Percentiles rank a stretch among this genome's conserved stretches.
Conservation (phyloP, 2,329 filamentous ascomycete genomes). For the Bipolaris oryzae region DNA sequence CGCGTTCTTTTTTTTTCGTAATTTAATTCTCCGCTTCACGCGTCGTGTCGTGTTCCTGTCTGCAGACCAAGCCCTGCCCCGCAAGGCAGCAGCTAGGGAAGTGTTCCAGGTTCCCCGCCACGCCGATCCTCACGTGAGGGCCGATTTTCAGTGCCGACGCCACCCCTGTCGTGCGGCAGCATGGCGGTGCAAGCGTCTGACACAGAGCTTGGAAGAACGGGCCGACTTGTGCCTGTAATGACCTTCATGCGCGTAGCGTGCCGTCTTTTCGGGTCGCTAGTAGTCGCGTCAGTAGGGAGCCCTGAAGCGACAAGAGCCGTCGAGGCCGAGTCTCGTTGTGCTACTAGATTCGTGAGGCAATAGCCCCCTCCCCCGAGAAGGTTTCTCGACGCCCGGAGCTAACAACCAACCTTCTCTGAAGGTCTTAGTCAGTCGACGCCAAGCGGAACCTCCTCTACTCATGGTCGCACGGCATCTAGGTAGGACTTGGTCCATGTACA, state of each 20-base stretch:
- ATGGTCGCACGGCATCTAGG: slow-evolving; percentile 8
- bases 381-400: not conserved
- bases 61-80: slow-evolving; percentile 18
- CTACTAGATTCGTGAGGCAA: slow-evolving; percentile 7
- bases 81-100: slow-evolving; percentile 6
- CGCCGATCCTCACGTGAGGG: slow-evolving; percentile 20
- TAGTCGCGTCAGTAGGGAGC: slow-evolving; percentile 5
- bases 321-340: slow-evolving; percentile 1
- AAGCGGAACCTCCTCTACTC: not conserved
- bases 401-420: slow-evolving; percentile 1
- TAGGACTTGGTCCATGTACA: slow-evolving; percentile 3
- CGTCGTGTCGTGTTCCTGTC: slow-evolving; percentile 25
- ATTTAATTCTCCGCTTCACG: slow-evolving; percentile 8
- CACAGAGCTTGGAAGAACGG: slow-evolving; percentile 21
- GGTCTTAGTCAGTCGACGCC: slow-evolving; percentile 6
- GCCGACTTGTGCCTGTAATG: slow-evolving; percentile 21
- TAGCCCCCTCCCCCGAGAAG: slow-evolving; percentile 1
- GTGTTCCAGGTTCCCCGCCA: slow-evolving; percentile 9
- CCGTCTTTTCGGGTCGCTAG: slow-evolving; percentile 11
- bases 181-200: slow-evolving; percentile 13
- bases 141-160: not conserved
- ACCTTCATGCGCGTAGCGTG: slow-evolving; percentile 14
- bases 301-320: slow-evolving; percentile 11
- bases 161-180: slow-evolving; percentile 9
- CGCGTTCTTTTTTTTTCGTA: not conserved